These are phyloP conservation scores for Thelonectria rubi DNA, from an alignment of 2,329 filamentous ascomycete species.

Conservation along the genomic window DNA sequence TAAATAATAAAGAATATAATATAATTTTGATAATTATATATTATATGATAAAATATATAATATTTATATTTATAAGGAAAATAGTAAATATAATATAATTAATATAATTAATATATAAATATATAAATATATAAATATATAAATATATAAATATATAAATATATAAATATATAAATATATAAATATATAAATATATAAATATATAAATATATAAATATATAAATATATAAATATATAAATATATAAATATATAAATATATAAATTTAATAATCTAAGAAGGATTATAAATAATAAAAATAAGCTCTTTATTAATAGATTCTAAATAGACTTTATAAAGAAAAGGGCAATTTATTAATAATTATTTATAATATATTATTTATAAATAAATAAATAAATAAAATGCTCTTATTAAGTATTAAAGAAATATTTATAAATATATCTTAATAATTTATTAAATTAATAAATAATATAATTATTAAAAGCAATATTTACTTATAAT, in stretches of 20 bases:
- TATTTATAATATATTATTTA: constrained; percentile 5
- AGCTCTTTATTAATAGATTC: no score
- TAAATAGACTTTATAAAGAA: no score
- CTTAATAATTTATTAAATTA: no score
- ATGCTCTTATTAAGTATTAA: neutral
- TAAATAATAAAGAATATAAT: no score
- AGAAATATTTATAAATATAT: no score
- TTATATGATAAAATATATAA: neutral
- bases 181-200: no score
- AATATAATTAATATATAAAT: constrained; percentile 2
- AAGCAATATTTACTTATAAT: no score
- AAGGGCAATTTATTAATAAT: neutral
- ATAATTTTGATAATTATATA: neutral
- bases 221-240: no score
- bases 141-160: constrained; percentile 2
- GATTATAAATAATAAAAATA: no score
- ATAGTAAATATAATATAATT: constrained; percentile 6
- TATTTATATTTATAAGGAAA: neutral
- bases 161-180: no score
- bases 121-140: neutral
- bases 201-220: no score
- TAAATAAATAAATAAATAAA: constrained; percentile 9
- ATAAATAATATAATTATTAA: no score
- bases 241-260: constrained; percentile 19
- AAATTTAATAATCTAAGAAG: constrained; percentile 8